These are phyloP conservation scores for Tricholoma sp. DNA, from an alignment of 768 basidiomycete species.

Conservation along the genomic window DNA sequence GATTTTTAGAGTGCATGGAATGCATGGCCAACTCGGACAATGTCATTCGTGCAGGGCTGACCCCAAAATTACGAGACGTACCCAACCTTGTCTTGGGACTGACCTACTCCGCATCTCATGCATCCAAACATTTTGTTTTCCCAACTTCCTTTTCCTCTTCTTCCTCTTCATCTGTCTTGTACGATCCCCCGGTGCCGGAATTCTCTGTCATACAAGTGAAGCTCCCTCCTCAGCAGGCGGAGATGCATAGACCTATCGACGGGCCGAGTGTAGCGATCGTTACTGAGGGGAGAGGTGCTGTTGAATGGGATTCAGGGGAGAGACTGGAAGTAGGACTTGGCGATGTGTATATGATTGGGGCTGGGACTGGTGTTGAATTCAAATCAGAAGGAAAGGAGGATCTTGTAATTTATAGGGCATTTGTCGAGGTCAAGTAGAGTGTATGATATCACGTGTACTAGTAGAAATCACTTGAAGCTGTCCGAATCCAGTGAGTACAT, in stretches of 20 bases:
- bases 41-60: slow-evolving; percentile 96
- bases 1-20: slow-evolving; percentile 82
- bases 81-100: slow-evolving; percentile 83
- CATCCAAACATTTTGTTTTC: slow-evolving; percentile 63
- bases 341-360: slow-evolving; percentile 80
- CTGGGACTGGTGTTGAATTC: slow-evolving; percentile 54
- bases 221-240: slow-evolving; percentile 38
- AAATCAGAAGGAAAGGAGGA: slow-evolving; percentile 26
- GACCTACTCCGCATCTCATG: slow-evolving; percentile 73
- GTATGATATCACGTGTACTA: no score
- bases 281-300: slow-evolving; percentile 58
- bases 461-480: no score
- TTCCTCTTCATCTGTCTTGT: slow-evolving; percentile 34
- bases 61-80: slow-evolving; percentile 93
- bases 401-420: slow-evolving; percentile 65
- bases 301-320: slow-evolving; percentile 42
- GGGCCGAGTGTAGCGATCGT: slow-evolving; percentile 87
- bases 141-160: slow-evolving; percentile 44
- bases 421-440: slow-evolving; percentile 42
- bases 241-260: slow-evolving; percentile 56
- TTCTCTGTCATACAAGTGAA: slow-evolving; percentile 77
- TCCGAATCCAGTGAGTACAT: no score
- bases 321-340: slow-evolving; percentile 49
- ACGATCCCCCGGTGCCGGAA: slow-evolving; percentile 91
- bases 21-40: slow-evolving; percentile 99